These are phyloP conservation scores for Lactarius deliciosus DNA, from an alignment of 768 basidiomycete species.

Conservation along the genomic window DNA sequence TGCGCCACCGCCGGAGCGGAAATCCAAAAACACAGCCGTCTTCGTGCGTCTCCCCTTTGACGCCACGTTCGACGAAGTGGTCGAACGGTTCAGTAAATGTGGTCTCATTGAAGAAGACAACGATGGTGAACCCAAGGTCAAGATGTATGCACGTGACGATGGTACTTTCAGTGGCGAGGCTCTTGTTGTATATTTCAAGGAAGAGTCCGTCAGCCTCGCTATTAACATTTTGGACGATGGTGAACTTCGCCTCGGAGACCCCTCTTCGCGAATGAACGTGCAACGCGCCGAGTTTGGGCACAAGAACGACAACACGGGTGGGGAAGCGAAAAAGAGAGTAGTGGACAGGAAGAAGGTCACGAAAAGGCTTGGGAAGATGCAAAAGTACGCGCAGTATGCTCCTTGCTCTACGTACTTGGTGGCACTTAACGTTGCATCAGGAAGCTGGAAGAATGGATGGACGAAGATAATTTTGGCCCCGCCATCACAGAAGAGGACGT, in stretches of 20 bases:
- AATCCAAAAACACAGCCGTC: constrained; percentile 90
- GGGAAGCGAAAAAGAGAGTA: constrained; percentile 53
- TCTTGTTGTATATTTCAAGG: constrained; percentile 95
- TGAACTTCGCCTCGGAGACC: constrained; percentile 80
- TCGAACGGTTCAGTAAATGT: constrained; percentile 86
- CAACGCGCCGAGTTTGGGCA: constrained; percentile 76
- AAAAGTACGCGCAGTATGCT: constrained; percentile 80
- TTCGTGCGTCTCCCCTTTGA: constrained; percentile 83
- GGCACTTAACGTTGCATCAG: constrained; percentile 41
- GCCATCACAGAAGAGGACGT: constrained; percentile 56
- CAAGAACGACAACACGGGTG: constrained; percentile 49
- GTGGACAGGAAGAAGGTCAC: constrained; percentile 78
- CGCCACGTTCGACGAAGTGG: constrained; percentile 69
- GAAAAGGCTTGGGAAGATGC: constrained; percentile 79
- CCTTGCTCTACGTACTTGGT: neutral
- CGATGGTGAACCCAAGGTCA: constrained; percentile 88
- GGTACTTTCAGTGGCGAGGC: constrained; percentile 93
- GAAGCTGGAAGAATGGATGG: constrained; percentile 92
- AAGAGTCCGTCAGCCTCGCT: constrained; percentile 88
- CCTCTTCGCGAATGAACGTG: constrained; percentile 70
- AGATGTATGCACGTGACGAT: constrained; percentile 88
- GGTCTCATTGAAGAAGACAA: constrained; percentile 94
- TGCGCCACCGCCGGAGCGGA: constrained; percentile 44
- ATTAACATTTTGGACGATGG: constrained; percentile 87
- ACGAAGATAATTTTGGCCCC: constrained; percentile 89